Percentiles rank a stretch among this genome's conserved stretches.
These are phyloP conservation scores for Magnusiomyces tetraspermus DNA, from an alignment of 1,139 yeast species.

Conservation along the genomic window DNA sequence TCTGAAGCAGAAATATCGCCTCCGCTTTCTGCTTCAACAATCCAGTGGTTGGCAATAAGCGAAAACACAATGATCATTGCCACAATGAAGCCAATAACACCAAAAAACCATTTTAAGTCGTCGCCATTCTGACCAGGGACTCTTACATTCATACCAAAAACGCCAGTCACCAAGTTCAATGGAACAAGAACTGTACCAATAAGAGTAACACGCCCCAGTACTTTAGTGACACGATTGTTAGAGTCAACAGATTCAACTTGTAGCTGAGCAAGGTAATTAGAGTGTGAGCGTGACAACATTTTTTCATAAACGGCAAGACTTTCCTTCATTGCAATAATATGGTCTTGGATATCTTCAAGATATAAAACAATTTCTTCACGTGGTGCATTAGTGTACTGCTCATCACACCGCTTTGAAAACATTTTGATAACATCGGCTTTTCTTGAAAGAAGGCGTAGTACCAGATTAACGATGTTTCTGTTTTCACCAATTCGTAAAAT, in stretches of 20 bases:
- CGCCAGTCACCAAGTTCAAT: constrained; percentile 78
- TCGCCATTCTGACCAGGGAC: constrained; percentile 61
- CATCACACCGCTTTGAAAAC: constrained; percentile 95
- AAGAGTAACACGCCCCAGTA: constrained; percentile 80
- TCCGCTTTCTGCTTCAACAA: constrained; percentile 13
- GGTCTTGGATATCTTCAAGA: constrained; percentile 96
- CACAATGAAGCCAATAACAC: constrained; percentile 42
- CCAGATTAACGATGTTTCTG: constrained; percentile 81
- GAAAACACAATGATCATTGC: constrained; percentile 19
- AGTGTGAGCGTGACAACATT: constrained; percentile 82
- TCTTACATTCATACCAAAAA: constrained; percentile 91
- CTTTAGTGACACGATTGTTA: constrained; percentile 73
- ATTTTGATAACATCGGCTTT: constrained; percentile 95
- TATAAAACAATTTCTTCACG: constrained; percentile 47
- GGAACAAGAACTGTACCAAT: constrained; percentile 89
- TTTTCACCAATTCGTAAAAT: constrained; percentile 78
- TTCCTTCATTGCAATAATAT: constrained; percentile 91
- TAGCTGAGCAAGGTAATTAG: constrained; percentile 85
- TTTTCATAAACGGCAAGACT: constrained; percentile 83
- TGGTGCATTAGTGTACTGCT: constrained; percentile 39
- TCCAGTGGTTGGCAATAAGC: constrained; percentile 22
- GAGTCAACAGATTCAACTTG: constrained; percentile 87
- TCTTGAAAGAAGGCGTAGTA: constrained; percentile 81
- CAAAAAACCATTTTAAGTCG: constrained; percentile 54
- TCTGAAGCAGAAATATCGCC: constrained; percentile 19